Percentiles rank a stretch among this genome's conserved stretches.
phyloP scores from a whole-genome alignment of 2,329 filamentous ascomycete genomes.

The Rugonectria rugulosa region DNA sequence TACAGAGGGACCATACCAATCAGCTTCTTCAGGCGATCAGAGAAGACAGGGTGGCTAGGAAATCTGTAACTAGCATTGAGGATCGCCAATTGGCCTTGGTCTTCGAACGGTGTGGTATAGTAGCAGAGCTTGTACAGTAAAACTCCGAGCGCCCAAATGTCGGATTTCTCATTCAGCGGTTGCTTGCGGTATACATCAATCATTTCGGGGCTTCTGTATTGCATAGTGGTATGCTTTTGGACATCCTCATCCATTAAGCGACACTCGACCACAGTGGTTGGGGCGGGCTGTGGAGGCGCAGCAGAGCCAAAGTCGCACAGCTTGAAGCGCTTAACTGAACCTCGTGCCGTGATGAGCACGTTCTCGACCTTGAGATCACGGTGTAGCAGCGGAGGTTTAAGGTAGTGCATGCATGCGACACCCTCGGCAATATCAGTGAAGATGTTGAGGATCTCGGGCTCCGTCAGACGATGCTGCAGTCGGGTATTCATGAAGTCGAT shows the following conservation, averaged over 20 bases:
- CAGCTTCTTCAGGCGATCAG: constrained; percentile 85
- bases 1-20: constrained; percentile 67
- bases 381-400: constrained; percentile 91
- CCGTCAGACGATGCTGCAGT: constrained; percentile 92
- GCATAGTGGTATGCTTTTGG: constrained; percentile 94
- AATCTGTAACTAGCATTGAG: constrained; percentile 95
- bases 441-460: constrained; percentile 96
- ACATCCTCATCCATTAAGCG: constrained; percentile 95
- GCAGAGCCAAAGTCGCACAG: constrained; percentile 98
- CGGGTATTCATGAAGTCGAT: constrained; percentile 99
- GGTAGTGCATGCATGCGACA: constrained; percentile 98
- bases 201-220: constrained; percentile 98
- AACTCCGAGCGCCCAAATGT: constrained; percentile 97
- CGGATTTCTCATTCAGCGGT: constrained; percentile 97
- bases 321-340: constrained; percentile 81
- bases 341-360: constrained; percentile 81
- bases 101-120: constrained; percentile 98
- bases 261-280: constrained; percentile 86
- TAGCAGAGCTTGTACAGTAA: constrained; percentile 98
- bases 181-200: constrained; percentile 96
- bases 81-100: constrained; percentile 96
- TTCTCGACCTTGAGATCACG: constrained; percentile 98
- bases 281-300: constrained; percentile 82
- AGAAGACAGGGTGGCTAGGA: constrained; percentile 87
- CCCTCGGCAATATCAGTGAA: constrained; percentile 96